Conservation (phyloP, 1,139 yeast species). For the Taphrina populina region DNA sequence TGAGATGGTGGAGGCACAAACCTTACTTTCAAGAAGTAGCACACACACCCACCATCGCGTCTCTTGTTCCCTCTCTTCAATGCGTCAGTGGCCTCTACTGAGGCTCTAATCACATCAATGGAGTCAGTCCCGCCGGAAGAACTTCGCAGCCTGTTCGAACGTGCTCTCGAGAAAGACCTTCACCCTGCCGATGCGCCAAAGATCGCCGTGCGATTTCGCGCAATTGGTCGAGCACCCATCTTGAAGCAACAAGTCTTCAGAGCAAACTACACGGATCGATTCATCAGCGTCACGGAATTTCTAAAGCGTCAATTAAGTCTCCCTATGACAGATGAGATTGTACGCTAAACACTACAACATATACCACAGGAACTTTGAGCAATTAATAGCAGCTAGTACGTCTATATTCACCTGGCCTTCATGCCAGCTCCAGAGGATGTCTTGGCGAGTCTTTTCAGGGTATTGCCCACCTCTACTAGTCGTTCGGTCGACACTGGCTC, state of each 20-base stretch:
- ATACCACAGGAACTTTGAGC: constrained; percentile 49
- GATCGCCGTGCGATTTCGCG: constrained; percentile 44
- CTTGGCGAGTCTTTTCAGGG: constrained; percentile 1
- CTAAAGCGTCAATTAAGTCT: constrained; percentile 45
- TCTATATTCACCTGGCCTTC: constrained; percentile 41
- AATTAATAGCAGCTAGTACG: constrained; percentile 43
- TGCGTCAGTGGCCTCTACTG: no score
- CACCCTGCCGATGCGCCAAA: constrained; percentile 5
- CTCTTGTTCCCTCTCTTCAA: no score
- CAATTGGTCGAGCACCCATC: constrained; percentile 49
- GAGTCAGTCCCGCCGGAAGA: no score
- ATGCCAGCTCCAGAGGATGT: constrained; percentile 18
- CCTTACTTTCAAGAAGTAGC: no score
- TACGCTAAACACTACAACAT: constrained; percentile 47
- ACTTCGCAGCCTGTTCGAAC: no score
- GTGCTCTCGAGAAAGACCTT: not conserved
- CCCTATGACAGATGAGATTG: constrained; percentile 43
- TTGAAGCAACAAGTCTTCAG: constrained; percentile 45
- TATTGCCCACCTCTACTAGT: not conserved
- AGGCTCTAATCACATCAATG: no score
- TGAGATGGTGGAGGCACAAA: no score
- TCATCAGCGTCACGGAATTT: constrained; percentile 46
- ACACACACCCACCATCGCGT: no score
- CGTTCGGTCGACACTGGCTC: not conserved
- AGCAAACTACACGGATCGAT: constrained; percentile 46